These are phyloP conservation scores for Abrus pulchellus DNA, from an alignment of 306 rosid genomes.

Conservation along the genomic window DNA sequence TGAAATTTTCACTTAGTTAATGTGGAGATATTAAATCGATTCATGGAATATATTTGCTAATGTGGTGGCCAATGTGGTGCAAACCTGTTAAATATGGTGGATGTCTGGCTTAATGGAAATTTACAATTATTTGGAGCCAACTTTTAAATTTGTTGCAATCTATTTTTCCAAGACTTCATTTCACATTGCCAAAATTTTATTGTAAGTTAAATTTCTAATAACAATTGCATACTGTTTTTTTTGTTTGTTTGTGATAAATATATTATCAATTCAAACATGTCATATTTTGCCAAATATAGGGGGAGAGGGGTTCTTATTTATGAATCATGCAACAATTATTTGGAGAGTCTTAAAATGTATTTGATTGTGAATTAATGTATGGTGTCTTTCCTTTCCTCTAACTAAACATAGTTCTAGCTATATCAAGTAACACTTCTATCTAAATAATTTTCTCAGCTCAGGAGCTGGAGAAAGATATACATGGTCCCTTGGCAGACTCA, in stretches of 20 bases:
- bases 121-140: neutral
- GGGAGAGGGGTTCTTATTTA: neutral
- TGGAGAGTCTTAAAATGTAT: neutral
- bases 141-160: conserved; percentile 15
- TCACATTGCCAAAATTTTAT: neutral
- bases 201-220: conserved; percentile 14
- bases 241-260: conserved; percentile 13
- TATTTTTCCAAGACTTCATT: neutral
- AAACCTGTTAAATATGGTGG: neutral
- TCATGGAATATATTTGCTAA: neutral
- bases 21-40: neutral
- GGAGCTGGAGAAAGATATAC: conserved; percentile 93
- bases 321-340: conserved; percentile 18
- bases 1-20: conserved; percentile 4
- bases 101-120: conserved; percentile 1
- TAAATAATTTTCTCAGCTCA: conserved; percentile 77
- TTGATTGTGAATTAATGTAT: conserved; percentile 29
- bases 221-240: neutral
- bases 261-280: conserved; percentile 9
- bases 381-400: conserved; percentile 27
- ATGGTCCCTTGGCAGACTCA: conserved; percentile 74
- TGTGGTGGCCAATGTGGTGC: neutral
- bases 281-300: neutral
- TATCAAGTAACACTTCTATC: conserved; percentile 46
- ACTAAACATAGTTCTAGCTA: conserved; percentile 18